Evolutionary conservation across 805 yeast genomes (phyloP), one percentile per base, ranked within the genome.

Genomic region (Kazachstania martiniae): DNA sequence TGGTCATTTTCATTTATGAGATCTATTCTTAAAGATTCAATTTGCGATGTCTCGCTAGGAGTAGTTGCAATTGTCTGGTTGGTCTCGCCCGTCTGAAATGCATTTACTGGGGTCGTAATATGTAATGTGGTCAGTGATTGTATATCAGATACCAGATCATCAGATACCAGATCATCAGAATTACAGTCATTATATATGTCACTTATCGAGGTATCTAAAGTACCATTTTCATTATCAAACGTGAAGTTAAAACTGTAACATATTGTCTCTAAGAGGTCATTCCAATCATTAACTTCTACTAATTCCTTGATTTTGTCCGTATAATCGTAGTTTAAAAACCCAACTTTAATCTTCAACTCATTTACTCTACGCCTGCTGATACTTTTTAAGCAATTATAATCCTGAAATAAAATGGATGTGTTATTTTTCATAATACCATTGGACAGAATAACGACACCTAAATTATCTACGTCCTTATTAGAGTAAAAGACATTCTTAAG

Each of bases 281-380:
- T 34, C 56, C 58, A 56, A 3, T 46, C 29, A 21, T 46, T 43
- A 2, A 56, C 43, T 36, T 58, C 62, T 0, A 49, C 42, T 5
- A 56, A 35, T 32, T 57, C 61, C 13, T 40, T 34, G 1, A 54
- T 42, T 16, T 34, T 32, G 8, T 56, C 54, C 31, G 50, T 46
- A 27, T 54, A 49, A 33, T 52, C 61, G 9, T 41, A 41, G 34
- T 58, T 53, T 23, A 51, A 35, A 29, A 43, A 58, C 1, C 62
- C 62, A 1, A 58, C 45, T 34, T 51, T 55, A 5, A 56, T 34
- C 29, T 55, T 58, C 2, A 55, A 22, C 24, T 51, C 55, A 25
- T 49, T 40, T 3, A 51, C 43, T 24, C 40, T 44, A 19, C 41
- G 39, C 35, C 49, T 43, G 5, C 44, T 47, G 1, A 8, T 6